Conservation (phyloP, 805 yeast species). For the Ogataea pini region DNA sequence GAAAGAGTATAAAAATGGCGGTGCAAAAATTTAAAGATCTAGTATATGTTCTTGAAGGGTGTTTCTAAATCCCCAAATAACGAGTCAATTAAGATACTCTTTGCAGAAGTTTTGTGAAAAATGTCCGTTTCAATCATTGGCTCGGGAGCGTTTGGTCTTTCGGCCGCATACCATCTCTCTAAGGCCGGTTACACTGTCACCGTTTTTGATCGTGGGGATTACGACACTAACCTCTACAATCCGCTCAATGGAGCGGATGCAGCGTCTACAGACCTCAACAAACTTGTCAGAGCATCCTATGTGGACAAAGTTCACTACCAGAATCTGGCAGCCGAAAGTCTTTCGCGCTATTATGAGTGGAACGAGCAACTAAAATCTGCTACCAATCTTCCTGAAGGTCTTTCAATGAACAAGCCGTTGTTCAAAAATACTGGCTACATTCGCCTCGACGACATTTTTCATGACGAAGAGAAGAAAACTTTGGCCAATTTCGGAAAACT, state of each 20-base stretch:
- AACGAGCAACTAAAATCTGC: slow-evolving; percentile 15
- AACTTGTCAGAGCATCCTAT: slow-evolving; percentile 36
- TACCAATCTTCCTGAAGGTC: slow-evolving; percentile 18
- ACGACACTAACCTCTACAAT: slow-evolving; percentile 23
- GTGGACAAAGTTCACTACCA: slow-evolving; percentile 34
- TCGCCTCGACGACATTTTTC: slow-evolving; percentile 27
- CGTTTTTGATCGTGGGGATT: slow-evolving; percentile 37
- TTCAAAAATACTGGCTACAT: slow-evolving; percentile 20
- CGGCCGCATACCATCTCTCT: slow-evolving; percentile 43
- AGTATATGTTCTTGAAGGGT: too few relatives aligned
- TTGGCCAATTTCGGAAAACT: slow-evolving; percentile 22
- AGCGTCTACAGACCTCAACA: slow-evolving; percentile 39
- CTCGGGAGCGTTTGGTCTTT: slow-evolving; percentile 52
- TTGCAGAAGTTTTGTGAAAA: too few relatives aligned
- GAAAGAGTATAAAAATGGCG: not conserved
- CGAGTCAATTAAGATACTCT: too few relatives aligned
- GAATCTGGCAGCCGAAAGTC: slow-evolving; percentile 22
- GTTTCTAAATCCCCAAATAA: too few relatives aligned
- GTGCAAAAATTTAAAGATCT: not conserved
- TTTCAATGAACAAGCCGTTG: slow-evolving; percentile 10
- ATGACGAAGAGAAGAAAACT: slow-evolving; percentile 23
- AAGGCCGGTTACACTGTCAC: slow-evolving; percentile 36
- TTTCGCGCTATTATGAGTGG: slow-evolving; percentile 13
- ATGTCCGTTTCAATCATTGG: slow-evolving; percentile 43
- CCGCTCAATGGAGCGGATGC: slow-evolving; percentile 37